phyloP scores from a whole-genome alignment of 2,329 filamentous ascomycete genomes.

The Cercospora zeina region DNA sequence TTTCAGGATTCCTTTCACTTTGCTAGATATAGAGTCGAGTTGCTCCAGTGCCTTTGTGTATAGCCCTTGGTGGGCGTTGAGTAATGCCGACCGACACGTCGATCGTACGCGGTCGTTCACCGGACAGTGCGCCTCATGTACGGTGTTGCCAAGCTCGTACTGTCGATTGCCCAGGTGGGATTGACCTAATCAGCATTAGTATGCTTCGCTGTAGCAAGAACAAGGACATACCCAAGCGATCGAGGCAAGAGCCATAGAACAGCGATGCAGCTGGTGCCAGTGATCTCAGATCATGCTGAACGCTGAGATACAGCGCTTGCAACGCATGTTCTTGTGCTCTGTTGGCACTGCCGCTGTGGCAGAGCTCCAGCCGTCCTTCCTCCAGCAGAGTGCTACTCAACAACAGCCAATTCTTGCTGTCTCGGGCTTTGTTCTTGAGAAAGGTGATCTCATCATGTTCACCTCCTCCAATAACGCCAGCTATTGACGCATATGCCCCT shows the following conservation, averaged over 20 bases:
- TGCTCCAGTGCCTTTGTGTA: slow-evolving; percentile 67
- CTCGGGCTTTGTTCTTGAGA: slow-evolving; percentile 80
- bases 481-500: slow-evolving; percentile 28
- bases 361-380: slow-evolving; percentile 77
- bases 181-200: slow-evolving; percentile 46
- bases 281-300: slow-evolving; percentile 71
- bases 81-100: slow-evolving; percentile 68
- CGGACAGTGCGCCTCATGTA: slow-evolving; percentile 63
- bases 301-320: slow-evolving; percentile 78
- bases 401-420: slow-evolving; percentile 80
- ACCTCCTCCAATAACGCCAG: slow-evolving; percentile 32
- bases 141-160: slow-evolving; percentile 73
- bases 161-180: slow-evolving; percentile 59
- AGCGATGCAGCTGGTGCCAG: slow-evolving; percentile 74
- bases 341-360: slow-evolving; percentile 47
- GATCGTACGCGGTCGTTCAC: slow-evolving; percentile 79
- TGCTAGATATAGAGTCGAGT: slow-evolving; percentile 61
- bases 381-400: slow-evolving; percentile 80
- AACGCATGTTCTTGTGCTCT: slow-evolving; percentile 73
- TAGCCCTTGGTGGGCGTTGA: slow-evolving; percentile 64
- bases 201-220: neutral
- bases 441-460: slow-evolving; percentile 81
- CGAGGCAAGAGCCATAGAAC: slow-evolving; percentile 71
- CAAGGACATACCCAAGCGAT: slow-evolving; percentile 63
- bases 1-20: slow-evolving; percentile 70